Base-by-base conservation (phyloP, 2,329 filamentous ascomycete genomes). In the Fusarium musae region DNA sequence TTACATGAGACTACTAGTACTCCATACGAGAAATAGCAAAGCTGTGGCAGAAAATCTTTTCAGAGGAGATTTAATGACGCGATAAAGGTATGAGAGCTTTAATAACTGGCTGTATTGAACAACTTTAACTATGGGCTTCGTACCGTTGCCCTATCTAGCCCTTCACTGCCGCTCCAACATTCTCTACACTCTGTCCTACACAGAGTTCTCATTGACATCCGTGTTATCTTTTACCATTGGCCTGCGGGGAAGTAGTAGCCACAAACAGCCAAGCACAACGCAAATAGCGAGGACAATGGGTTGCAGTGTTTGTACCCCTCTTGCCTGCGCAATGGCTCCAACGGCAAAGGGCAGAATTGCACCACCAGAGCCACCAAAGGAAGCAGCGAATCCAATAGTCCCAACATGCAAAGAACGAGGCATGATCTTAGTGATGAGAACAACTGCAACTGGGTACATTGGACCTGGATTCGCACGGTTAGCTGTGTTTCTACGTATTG, bases 31-130 rank as follows among this genome's bases (percentile, higher is more conserved):
- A 28, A 13, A 28, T 19, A 19, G 8, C 12, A 21, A 21, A 19
- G 6, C 23, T 3, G 5, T 28, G 28, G 12, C 12, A 28, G 23
- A 21, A 5, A 9, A 1, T 21, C 2, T 15, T 28, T 13, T 15
- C 5, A 23, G 23, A 19, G 17, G 8, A 28, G 11, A 19, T 21
- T 28, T 3, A 28, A 28, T 9, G 13, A 8, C 5, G 8, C 5
- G 9, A 46, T 28, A 10, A 21, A 46, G 1, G 11, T 9, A 46
- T 8, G 5, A 46, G 3, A 46, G 12, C 5, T 28, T 46, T 3
- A 12, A 21, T 7, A 0, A 6, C 17, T 10, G 3, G 8, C 28
- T 46, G 23, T 15, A 21, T 26, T 9, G 9, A 23, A 8, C 0
- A 15, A 28, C 11, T 10, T 11, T 46, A 10, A 28, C 2, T 21